Percentiles rank a stretch among this genome's conserved stretches.
These are phyloP conservation scores for Solanum chacoense DNA, from an alignment of 305 asterid species.

Conservation along the genomic window DNA sequence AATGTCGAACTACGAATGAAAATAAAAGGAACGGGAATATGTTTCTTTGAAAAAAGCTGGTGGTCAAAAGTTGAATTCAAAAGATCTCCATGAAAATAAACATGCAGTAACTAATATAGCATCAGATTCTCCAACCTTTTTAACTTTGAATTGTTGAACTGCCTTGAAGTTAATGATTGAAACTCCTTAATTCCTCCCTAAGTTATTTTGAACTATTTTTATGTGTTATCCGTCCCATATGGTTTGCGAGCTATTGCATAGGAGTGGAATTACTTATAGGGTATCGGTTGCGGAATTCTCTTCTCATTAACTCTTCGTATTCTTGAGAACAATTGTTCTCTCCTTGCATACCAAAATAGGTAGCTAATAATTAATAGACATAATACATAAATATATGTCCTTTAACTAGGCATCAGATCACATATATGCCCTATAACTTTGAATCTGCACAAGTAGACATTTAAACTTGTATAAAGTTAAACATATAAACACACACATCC, in stretches of 20 bases:
- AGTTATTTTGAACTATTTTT: neutral
- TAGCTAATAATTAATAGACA: too few relatives aligned
- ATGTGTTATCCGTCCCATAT: rapidly evolving
- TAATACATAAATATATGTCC: too few relatives aligned
- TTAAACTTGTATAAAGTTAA: too few relatives aligned
- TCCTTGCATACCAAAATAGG: neutral
- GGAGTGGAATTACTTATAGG: too few relatives aligned
- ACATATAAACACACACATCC: neutral
- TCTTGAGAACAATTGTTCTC: neutral
- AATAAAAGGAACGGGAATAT: too few relatives aligned
- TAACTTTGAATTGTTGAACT: neutral
- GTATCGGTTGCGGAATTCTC: neutral
- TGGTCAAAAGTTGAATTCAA: neutral
- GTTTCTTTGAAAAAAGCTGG: neutral
- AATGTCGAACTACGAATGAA: neutral
- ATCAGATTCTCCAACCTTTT: neutral
- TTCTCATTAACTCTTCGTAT: neutral
- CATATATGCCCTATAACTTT: too few relatives aligned
- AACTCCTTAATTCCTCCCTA: neutral
- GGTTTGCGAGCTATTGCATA: neutral
- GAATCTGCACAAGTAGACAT: rapidly evolving
- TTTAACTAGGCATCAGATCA: neutral
- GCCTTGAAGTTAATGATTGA: neutral
- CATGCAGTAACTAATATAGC: neutral
- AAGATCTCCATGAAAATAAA: neutral